phyloP scores from a whole-genome alignment of 164 flowering plant species.

The Magnolia officinalis region DNA sequence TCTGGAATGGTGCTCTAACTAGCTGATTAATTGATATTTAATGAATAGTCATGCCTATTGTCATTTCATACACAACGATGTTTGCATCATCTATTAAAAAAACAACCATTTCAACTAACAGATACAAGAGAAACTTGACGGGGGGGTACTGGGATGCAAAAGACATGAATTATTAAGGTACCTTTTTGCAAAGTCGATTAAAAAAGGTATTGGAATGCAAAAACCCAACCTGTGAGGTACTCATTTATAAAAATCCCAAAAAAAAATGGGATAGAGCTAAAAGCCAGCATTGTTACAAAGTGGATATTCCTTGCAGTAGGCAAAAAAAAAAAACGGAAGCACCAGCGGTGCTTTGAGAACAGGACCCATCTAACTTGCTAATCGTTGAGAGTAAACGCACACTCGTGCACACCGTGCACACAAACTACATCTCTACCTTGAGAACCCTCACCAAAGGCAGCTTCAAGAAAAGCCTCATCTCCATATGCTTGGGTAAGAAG shows the following conservation, averaged over 20 bases:
- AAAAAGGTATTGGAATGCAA: not conserved
- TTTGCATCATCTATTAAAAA: too few species aligned
- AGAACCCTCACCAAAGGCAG: not conserved
- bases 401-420: not conserved
- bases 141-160: not conserved
- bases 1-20: too few species aligned
- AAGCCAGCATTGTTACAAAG: too few species aligned
- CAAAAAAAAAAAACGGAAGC: too few species aligned
- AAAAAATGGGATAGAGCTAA: too few species aligned
- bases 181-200: not conserved
- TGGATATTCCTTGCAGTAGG: not conserved
- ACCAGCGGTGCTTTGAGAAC: not conserved
- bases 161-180: not conserved
- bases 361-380: not conserved
- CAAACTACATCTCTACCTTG: not conserved
- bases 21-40: too few species aligned
- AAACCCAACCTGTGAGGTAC: not conserved
- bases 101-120: too few species aligned
- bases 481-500: slow-evolving; percentile 18
- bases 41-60: too few species aligned
- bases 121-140: too few species aligned
- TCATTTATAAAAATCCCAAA: too few species aligned
- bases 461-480: not conserved
- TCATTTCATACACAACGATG: too few species aligned
- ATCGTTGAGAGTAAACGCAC: not conserved